Percentiles rank a stretch among this genome's conserved stretches.
These are phyloP conservation scores for Sarocladiaceae sp. DNA, from an alignment of 2,329 filamentous ascomycete genomes.

Conservation along the genomic window DNA sequence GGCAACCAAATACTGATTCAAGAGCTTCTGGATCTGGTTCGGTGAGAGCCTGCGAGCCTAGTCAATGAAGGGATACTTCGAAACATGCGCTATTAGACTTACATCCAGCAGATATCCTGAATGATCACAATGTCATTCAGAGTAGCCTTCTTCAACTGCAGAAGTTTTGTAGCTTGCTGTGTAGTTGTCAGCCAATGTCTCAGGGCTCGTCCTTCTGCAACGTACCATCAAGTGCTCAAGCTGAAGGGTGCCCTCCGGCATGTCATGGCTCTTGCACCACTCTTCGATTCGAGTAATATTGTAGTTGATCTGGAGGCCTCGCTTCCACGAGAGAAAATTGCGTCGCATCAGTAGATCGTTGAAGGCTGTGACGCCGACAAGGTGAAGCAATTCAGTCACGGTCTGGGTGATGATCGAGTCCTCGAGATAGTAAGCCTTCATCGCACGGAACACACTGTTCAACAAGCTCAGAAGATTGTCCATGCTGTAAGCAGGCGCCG, in stretches of 20 bases:
- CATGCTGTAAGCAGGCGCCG: slow-evolving; percentile 96
- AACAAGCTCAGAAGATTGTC: slow-evolving; percentile 92
- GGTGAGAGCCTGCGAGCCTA: slow-evolving; percentile 68
- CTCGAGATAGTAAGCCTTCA: slow-evolving; percentile 98
- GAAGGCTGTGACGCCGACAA: slow-evolving; percentile 96
- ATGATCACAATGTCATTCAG: slow-evolving; percentile 99
- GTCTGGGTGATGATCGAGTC: slow-evolving; percentile 95
- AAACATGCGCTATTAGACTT: slow-evolving; percentile 34
- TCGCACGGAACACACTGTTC: slow-evolving; percentile 96
- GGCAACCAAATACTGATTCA: slow-evolving; percentile 97
- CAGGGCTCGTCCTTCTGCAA: neutral
- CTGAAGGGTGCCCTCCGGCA: slow-evolving; percentile 96
- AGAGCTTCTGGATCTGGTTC: slow-evolving; percentile 96
- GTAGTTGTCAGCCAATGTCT: neutral
- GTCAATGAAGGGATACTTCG: slow-evolving; percentile 12
- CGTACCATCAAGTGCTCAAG: slow-evolving; percentile 93
- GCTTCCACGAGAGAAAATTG: slow-evolving; percentile 99
- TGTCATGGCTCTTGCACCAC: slow-evolving; percentile 99
- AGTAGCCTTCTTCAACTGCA: slow-evolving; percentile 98
- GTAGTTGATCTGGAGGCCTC: slow-evolving; percentile 98
- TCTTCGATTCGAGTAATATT: slow-evolving; percentile 99
- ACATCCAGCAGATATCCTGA: slow-evolving; percentile 99
- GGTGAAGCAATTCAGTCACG: slow-evolving; percentile 82
- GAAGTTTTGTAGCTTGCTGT: slow-evolving; percentile 92
- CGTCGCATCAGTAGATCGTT: slow-evolving; percentile 96